Base-by-base conservation (phyloP, 805 yeast species). In the Yamadazyma kitorensis region DNA sequence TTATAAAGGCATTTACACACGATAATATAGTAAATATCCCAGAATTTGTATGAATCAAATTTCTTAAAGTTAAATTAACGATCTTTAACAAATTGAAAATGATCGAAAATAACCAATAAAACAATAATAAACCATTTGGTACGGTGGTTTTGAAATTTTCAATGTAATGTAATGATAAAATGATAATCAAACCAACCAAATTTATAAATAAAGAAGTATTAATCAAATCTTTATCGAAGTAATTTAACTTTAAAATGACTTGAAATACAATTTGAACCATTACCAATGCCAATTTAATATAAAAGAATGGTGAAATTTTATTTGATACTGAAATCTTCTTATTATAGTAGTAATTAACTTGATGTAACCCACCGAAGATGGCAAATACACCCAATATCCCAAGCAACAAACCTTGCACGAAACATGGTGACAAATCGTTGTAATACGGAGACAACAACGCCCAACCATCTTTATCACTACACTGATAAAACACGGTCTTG, bases 71-170 rank as follows among this genome's bases (percentile, higher is more conserved):
- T 29, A 62, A 48, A 42, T 72, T 70, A 24, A 60, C 46, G 4
- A 75, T 47, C 43, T 74, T 73, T 24, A 75, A 60, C 8, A 63
- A 36, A 15, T 74, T 74, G 22, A 77, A 63, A 5, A 81, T 34
- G 1, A 72, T 47, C 25, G 72, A 66, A 37, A 79, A 66, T 29
- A 83, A 61, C 96, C 96, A 91, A 59, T 76, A 91, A 43, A 82
- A 68, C 24, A 91, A 70, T 29, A 88, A 60, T 0, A 76, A 66
- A 2, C 91, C 82, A 45, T 72, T 76, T 2, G 96, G 78, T 15
- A 85, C 74, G 27, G 61, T 69, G 8, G 79, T 54, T 53, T 84
- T 78, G 56, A 71, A 75, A 49, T 78, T 82, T 54, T 91, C 97
- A 39, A 83, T 54, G 57, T 78, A 83, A 38, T 86, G 82, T 22